A percentile compares a stretch with the other conserved stretches of the same genome.
These are phyloP conservation scores for Populus ilicifolia DNA, from an alignment of 345 rosid species.

Conservation along the genomic window DNA sequence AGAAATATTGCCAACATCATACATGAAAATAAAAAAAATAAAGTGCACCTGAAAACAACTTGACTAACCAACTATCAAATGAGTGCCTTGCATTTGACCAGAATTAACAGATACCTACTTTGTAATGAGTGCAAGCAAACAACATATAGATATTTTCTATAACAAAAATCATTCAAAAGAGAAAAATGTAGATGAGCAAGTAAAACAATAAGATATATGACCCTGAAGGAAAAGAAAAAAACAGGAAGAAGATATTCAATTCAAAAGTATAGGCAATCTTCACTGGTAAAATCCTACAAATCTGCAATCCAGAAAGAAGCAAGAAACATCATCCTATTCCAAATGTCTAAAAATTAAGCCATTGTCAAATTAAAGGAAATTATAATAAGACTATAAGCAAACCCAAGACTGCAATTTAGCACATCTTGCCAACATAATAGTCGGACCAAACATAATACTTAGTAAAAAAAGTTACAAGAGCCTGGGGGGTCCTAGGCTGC, in stretches of 20 bases:
- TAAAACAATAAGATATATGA: background rate
- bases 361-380: background rate
- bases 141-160: background rate
- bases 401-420: background rate
- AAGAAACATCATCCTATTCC: background rate
- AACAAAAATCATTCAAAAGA: background rate
- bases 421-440: background rate
- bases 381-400: background rate
- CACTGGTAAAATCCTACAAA: background rate
- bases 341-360: background rate
- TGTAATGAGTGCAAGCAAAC: background rate
- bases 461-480: background rate
- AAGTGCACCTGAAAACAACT: background rate
- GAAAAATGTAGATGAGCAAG: background rate
- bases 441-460: background rate
- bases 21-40: background rate
- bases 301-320: background rate
- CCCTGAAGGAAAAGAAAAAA: background rate
- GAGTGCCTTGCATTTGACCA: background rate
- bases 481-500: background rate
- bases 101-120: background rate
- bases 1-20: background rate
- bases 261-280: background rate
- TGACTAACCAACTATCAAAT: background rate
- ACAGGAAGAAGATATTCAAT: background rate